Evolutionary conservation across 2,329 filamentous ascomycete genomes (phyloP), one percentile per base, ranked within the genome.

Genomic region (Aureobasidium sp.): DNA sequence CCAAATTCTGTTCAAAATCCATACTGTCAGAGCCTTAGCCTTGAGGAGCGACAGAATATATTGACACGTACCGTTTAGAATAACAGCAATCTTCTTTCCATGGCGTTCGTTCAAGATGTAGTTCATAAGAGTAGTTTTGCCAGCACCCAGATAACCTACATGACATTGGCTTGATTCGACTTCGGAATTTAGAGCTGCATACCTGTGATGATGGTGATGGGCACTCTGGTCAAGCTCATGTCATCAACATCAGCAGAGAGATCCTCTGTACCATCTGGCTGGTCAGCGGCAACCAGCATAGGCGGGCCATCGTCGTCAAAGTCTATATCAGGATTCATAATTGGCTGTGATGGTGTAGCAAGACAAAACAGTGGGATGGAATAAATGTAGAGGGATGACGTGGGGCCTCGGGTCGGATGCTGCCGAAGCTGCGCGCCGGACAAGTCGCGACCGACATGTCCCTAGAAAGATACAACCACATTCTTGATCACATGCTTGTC

Each of bases 41-140:
- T 5, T 32, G 26, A 29, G 20, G 26, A 20, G 29, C 20, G 32
- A 23, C 15, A 32, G 29, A 63, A 32, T 20, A 9, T 0, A 13
- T 8, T 27, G 3, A 20, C 15, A 23, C 34, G 73, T 70, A 77
- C 90, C 91, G 75, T 99, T 99, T 79, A 99, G 84, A 62, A 99
- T 97, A 15, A 99, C 94, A 12, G 94, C 94, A 73, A 99, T 94
- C 71, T 91, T 96, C 81, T 97, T 97, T 74, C 93, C 93, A 81
- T 99, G 94, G 64, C 93, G 87, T 63, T 92, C 91, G 32, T 89
- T 96, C 58, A 99, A 80, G 65, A 99, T 97, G 74, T 97, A 96
- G 74, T 99, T 97, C 63, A 99, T 80, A 34, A 97, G 77, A 0
- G 93, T 97, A 0, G 93, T 97, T 76, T 99, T 99, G 20, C 94